Conservation (phyloP, 345 rosid genomes). For the Trapa incisa region DNA sequence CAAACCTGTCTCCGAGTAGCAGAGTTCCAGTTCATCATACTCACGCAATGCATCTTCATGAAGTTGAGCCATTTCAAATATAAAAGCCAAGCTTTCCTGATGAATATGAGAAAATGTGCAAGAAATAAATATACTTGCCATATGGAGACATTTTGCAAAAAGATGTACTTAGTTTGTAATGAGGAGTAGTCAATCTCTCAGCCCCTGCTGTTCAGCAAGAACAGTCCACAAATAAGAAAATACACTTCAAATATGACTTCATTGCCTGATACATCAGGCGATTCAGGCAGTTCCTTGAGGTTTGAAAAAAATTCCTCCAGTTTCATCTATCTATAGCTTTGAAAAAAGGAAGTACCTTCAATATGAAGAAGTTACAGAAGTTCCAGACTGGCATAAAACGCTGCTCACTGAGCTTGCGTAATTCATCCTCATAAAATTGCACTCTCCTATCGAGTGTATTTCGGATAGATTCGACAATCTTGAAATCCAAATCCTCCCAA, state of each 20-base stretch:
- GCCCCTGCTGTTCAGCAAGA: not conserved
- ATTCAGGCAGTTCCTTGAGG: not conserved
- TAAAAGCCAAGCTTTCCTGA: constrained; percentile 98
- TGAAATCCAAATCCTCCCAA: constrained; percentile 90
- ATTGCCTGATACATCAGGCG: not conserved
- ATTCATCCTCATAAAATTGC: constrained; percentile 91
- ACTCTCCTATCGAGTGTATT: constrained; percentile 83
- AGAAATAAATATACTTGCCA: not conserved
- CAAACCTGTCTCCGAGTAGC: constrained; percentile 89
- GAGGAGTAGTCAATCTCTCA: not conserved
- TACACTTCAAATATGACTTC: not conserved
- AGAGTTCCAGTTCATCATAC: constrained; percentile 90
- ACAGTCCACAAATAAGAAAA: not conserved
- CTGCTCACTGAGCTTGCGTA: constrained; percentile 90
- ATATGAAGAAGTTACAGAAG: constrained; percentile 90
- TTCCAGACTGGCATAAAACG: constrained; percentile 92
- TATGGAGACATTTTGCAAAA: not conserved
- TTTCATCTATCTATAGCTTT: not conserved
- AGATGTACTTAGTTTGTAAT: not conserved
- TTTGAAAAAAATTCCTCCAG: not conserved
- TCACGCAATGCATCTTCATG: constrained; percentile 93
- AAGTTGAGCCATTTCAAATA: constrained; percentile 95
- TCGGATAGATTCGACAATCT: constrained; percentile 68
- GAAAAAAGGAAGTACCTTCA: constrained; percentile 59
- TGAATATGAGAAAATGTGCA: not conserved